These are phyloP conservation scores for Chiua virens DNA, from an alignment of 768 basidiomycete species.

Conservation along the genomic window DNA sequence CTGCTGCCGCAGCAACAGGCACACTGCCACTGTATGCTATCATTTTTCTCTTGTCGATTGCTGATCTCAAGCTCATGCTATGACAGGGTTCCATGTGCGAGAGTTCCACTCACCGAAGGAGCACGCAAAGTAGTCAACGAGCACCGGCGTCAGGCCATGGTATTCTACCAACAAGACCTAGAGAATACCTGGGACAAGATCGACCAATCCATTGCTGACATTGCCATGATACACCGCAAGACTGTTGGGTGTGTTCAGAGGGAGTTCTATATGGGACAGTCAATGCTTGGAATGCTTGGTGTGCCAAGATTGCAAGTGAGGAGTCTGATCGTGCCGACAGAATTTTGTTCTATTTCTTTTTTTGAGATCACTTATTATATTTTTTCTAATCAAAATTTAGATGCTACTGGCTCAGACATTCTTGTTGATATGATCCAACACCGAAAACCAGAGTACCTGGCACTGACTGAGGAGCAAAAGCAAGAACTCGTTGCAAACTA, in stretches of 20 bases:
- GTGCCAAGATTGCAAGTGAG: neutral
- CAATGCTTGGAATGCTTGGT: constrained; percentile 1
- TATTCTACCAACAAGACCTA: neutral
- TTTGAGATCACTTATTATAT: too few species aligned
- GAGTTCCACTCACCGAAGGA: neutral
- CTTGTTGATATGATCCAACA: neutral
- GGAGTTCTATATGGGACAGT: neutral
- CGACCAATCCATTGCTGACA: neutral
- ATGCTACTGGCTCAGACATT: neutral
- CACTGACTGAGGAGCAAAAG: neutral
- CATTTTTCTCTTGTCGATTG: neutral
- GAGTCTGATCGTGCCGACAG: neutral
- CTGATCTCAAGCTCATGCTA: neutral
- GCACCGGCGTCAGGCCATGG: neutral
- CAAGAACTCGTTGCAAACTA: neutral
- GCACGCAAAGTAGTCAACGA: neutral
- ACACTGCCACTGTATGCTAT: neutral
- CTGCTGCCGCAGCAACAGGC: neutral
- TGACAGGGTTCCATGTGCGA: neutral
- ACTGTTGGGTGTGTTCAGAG: neutral
- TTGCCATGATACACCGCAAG: neutral
- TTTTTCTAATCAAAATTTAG: neutral
- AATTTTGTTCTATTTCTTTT: neutral
- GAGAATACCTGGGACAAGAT: neutral
- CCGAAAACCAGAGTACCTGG: neutral